Conservation (phyloP, 495 filamentous ascomycete species). For the Lepidopterella palustris region DNA sequence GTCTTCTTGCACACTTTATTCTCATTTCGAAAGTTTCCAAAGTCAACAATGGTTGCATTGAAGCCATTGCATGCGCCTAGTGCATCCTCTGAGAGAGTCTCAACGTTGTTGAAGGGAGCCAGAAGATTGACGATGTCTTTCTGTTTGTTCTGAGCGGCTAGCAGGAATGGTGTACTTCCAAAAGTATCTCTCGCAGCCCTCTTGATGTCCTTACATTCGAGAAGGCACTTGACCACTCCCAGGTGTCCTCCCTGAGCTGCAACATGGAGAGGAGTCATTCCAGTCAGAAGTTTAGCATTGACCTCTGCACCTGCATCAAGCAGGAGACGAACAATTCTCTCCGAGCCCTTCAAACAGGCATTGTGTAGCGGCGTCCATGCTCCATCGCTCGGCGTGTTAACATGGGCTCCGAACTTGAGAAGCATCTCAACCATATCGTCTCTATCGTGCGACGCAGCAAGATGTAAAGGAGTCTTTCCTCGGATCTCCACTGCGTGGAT, state of each 20-base stretch:
- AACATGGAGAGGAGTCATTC: constrained; percentile 29
- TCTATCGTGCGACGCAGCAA: constrained; percentile 49
- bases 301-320: constrained; percentile 48
- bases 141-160: constrained; percentile 55
- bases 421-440: constrained; percentile 52
- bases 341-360: constrained; percentile 51
- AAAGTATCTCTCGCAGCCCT: constrained; percentile 40
- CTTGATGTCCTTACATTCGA: constrained; percentile 28
- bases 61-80: constrained; percentile 53
- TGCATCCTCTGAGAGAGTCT: constrained; percentile 53
- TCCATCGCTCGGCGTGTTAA: constrained; percentile 53
- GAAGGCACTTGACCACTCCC: constrained; percentile 25
- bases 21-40: constrained; percentile 60
- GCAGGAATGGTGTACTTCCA: constrained; percentile 56
- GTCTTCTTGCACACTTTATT: constrained; percentile 41
- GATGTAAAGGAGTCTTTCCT: constrained; percentile 55
- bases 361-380: constrained; percentile 62
- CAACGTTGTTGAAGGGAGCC: constrained; percentile 55
- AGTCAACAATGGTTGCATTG: constrained; percentile 63
- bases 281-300: constrained; percentile 37
- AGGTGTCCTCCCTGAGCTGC: constrained; percentile 27
- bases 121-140: constrained; percentile 52
- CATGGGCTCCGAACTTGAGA: constrained; percentile 45
- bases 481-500: constrained; percentile 50
- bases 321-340: constrained; percentile 45